Evolutionary conservation across 805 yeast species (phyloP).

Genomic region (Vanderwaltozyma yarrowii): DNA sequence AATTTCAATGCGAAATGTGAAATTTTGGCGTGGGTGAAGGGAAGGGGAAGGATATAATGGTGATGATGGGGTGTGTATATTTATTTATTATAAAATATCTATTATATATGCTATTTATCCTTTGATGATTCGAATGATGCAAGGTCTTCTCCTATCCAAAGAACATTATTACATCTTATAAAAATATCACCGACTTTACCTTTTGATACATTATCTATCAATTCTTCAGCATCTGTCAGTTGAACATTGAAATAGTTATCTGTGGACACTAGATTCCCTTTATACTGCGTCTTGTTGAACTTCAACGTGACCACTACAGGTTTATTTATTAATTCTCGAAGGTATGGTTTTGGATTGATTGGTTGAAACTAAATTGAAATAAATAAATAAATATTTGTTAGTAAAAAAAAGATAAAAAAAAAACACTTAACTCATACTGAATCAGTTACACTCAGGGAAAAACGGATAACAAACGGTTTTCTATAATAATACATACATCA

Average conservation of each 20-base stretch:
- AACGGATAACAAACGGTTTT: no score
- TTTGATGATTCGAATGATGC: no score
- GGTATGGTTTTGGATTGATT: conserved; percentile 82
- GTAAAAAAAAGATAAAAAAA: no score
- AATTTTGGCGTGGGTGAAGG: no score
- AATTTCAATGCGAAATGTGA: no score
- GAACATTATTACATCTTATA: conserved; percentile 83
- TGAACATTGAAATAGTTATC: conserved; percentile 92
- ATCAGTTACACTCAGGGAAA: no score
- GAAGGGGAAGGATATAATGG: no score
- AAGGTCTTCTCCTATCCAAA: conserved; percentile 32
- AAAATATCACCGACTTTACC: conserved; percentile 66
- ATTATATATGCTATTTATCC: no score
- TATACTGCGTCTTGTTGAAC: conserved; percentile 85
- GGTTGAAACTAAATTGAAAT: conserved; percentile 37
- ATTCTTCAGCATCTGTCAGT: conserved; percentile 50
- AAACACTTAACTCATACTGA: no score
- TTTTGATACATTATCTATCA: conserved; percentile 37
- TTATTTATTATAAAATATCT: no score
- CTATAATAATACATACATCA: conserved; percentile 1
- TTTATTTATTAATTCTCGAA: conserved; percentile 63
- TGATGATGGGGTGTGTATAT: no score
- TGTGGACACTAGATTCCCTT: conserved; percentile 64
- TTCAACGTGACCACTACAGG: conserved; percentile 71
- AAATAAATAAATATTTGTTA: no score